Base-by-base conservation (phyloP, 2,329 filamentous ascomycete species). In the Diaporthe citri region DNA sequence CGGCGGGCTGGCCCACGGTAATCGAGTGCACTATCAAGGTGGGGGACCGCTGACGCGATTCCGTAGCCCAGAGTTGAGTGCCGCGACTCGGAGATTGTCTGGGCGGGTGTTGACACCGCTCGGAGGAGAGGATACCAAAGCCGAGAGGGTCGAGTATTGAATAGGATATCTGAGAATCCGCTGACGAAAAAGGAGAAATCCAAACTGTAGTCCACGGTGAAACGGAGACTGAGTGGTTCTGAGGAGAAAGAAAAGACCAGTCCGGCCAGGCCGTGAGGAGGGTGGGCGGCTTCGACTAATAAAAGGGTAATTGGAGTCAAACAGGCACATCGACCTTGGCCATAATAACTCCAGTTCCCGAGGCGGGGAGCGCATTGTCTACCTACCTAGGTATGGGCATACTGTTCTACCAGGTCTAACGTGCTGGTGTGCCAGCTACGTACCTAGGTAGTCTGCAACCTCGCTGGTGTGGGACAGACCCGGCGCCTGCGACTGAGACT, bases 201-300 rank as follows among this genome's bases (percentile, higher is more conserved):
- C 36, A n/a, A 31, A n/a, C 10, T 25, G 13, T 56, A 28, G 34
- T 52, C 34, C 6, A 67, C 22, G 48, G 48, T 31, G 69, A 52
- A 72, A 74, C 60, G 69, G 34, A 55, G 34, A 41, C 48, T 10
- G 46, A 1, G 34, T 55, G 48, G 17, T 55, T 41, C 31, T 69
- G 64, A 41, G 48, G 64, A 69, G 64, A 55, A 69, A 31, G 62
- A 39, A 69, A 39, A 52, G 46, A 15, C 8, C 43, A 52, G 31
- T 22, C 31, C 34, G 62, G 71, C 52, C 15, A 64, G 31, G 59
- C 67, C 25, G n/a, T 28, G 56, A 75, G 55, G 57, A 74, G 75
- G 72, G 60, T 70, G 60, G 72, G 55, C 51, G 60, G 72, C 73
- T 60, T 55, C 71, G 71, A 72, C 25, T 72, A 56, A 72, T 72